Base-by-base conservation (phyloP, 169 alveolate species). In the Plasmodium sp. region DNA sequence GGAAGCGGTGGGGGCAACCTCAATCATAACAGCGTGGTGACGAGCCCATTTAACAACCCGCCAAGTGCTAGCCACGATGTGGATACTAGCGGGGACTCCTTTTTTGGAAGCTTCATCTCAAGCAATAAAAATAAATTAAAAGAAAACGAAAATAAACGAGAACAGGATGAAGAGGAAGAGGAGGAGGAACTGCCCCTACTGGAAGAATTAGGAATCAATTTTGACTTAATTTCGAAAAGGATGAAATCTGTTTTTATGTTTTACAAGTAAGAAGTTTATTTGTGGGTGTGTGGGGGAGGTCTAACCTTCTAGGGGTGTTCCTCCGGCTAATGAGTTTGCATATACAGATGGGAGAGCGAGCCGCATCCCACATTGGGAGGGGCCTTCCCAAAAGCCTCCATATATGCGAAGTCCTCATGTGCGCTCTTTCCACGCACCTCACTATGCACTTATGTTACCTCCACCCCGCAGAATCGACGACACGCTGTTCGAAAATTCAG, bases 131-230 rank as follows among this genome's bases (percentile, higher is more conserved):
- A 43, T 84, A 27, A 6, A 18, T 41, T n/a, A 84, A 72, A 73
- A 16, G 74, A 41, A 84, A 58, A 22, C 1, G 67, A 9, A 62
- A 12, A 22, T 22, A 39, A 84, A 22, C 71, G 75, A 14, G 58
- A 58, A 39, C 18, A 84, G 41, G 93, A 85, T n/a, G 93, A 85
- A 6, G 90, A 82, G n/a, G 88, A 67, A 10, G 88, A 71, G 31
- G 97, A 95, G 54, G 94, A 79, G 1, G 97, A 95, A 71, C 91
- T 84, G 3, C 97, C 97, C 14, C 58, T 95, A 51, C 62, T 95
- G 5, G 97, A 95, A 84, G 97, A 95, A 72, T 80, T 95, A 9
- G 97, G 97, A n/a, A 95, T 95, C 12, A 95, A 95, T 90, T 88
- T 93, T 34, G 95, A 92, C 41, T 81, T 83, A 33, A 92, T 95